Evolutionary conservation across 2,329 filamentous ascomycete genomes (phyloP), one percentile per base, ranked within the genome.

Genomic region (Pseudogymnoascus sp.): DNA sequence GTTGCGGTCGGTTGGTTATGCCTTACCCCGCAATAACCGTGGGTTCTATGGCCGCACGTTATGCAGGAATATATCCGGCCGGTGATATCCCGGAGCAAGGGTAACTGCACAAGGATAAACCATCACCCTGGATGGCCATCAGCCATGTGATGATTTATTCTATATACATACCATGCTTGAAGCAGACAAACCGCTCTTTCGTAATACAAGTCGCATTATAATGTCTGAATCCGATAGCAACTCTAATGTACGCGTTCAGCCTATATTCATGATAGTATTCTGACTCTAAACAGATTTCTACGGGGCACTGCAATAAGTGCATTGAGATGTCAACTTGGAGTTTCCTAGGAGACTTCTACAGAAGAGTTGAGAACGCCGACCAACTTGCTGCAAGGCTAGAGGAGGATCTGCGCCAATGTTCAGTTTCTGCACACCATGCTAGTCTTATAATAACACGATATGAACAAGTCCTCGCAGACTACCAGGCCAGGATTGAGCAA

Each of bases 261-360:
- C 38, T 19, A 42, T 42, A 2, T 42, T 42, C 17, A 42, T 10
- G n/a, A 42, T 42, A 3, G n/a, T 42, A 42, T 42, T 42, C 38
- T 42, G 2, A 42, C 38, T 42, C 38, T 19, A 2, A 19, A 19
- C n/a, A 42, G 38, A 42, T 42, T 42, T 42, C 38, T 42, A 42
- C n/a, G 11, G 38, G 38, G 38, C 42, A 36, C 19, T 65, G 38
- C 60, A 19, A 61, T 26, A 66, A 40, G 64, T 66, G 35, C 31
- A 19, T 35, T 23, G 42, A 44, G 44, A 64, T 47, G 42, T 65
- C 38, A 35, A 63, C 33, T 26, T 66, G 35, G 65, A 62, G 64
- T 64, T 66, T 66, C 61, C 63, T 66, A 21, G 28, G 50, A 33
- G 62, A 62, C 21, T 65, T 65, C 47, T 65, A 62, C 19, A 19